Conservation (phyloP, 345 rosid species). For the Melaleuca quinquenervia region DNA sequence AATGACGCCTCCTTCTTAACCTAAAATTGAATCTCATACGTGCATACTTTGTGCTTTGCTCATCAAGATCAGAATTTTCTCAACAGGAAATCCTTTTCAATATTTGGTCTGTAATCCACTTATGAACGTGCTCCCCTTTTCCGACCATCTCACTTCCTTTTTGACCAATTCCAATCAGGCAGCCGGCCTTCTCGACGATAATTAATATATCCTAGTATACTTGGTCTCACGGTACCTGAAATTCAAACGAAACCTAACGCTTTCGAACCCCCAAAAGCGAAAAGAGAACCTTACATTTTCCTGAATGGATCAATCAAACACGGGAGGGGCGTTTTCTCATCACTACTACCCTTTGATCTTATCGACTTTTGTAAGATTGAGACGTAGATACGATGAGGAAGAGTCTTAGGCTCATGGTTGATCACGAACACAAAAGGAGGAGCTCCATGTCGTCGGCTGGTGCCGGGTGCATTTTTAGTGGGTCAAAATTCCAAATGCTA, state of each 20-base stretch:
- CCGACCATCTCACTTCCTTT: background rate
- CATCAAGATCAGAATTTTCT: background rate
- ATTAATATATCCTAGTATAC: background rate
- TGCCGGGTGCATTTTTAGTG: background rate
- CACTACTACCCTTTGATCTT: background rate
- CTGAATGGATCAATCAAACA: background rate
- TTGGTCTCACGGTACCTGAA: background rate
- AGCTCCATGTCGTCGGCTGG: background rate
- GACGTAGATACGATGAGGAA: background rate
- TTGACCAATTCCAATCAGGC: background rate
- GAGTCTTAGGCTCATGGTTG: background rate
- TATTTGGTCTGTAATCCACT: background rate
- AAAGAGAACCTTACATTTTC: background rate
- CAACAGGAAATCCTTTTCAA: background rate
- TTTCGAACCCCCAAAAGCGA: background rate
- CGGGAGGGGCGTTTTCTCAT: background rate
- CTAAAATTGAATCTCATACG: background rate
- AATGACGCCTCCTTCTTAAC: background rate
- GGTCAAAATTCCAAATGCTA: background rate
- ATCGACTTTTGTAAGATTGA: background rate
- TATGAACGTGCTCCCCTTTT: background rate
- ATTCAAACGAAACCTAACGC: background rate
- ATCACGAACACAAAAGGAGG: background rate
- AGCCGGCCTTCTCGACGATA: background rate
- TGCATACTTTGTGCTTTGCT: background rate